Evolutionary conservation across 768 basidiomycete genomes (phyloP), one percentile per base, ranked within the genome.

Genomic region (Tephrocybe sp.): DNA sequence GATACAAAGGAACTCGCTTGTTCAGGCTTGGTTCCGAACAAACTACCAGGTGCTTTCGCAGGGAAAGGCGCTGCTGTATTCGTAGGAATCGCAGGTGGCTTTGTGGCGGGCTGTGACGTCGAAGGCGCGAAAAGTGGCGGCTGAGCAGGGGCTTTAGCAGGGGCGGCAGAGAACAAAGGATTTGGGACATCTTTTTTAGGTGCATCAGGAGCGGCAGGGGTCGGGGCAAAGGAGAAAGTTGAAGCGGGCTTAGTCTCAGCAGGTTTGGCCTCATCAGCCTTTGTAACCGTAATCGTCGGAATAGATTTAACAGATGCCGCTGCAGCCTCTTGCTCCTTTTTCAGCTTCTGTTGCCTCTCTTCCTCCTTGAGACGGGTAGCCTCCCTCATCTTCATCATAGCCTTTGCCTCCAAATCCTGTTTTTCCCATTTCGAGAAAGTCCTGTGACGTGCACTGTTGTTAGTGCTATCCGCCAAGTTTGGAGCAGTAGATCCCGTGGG

Each of bases 351-450:
- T 32, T 61, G 59, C 35, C 50, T 61, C 56, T 68, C 70, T 68
- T 74, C 61, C 65, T 80, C 68, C 58, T 75, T 78, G 53, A 69
- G 69, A 44, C 64, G 62, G 49, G 69, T 75, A 11, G 71, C 71
- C 47, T 77, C 73, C 41, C 89, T 74, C 58, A 92, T 79, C 60
- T 77, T 84, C 59, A 79, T 78, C 77, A 92, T 85, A 19, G 88
- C 87, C 35, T 80, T 80, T 3, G 89, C 89, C 59, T 92, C 89
- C 25, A 89, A 65, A 57, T 92, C 89, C 64, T 92, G 89, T 53
- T 89, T 91, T 65, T 92, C 89, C 87, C 87, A 90, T 67, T 89
- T 90, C 3, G 87, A 86, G 56, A 82, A 84, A 16, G 75, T 73
- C 44, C 65, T 66, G 18, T 64, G 61, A 9, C 69, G 69, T 26